phyloP scores from a whole-genome alignment of 2,329 filamentous ascomycete species.

The Ascomycota sp. region DNA sequence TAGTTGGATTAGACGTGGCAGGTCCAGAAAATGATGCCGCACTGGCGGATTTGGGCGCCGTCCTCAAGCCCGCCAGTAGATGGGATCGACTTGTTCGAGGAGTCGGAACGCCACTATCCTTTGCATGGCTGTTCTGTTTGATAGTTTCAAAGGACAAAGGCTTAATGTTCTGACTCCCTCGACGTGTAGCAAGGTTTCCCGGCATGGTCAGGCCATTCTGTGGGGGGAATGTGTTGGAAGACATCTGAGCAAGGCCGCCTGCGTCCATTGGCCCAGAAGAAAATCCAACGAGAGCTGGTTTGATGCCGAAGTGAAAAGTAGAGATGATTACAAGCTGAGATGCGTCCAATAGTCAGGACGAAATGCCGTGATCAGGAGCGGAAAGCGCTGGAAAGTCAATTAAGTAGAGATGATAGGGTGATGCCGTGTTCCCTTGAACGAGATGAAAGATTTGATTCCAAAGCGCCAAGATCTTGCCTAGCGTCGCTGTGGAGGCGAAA shows the following conservation, averaged over 20 bases:
- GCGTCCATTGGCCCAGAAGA: constrained; percentile 50
- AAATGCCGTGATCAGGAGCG: too few relatives aligned
- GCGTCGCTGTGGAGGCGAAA: too few relatives aligned
- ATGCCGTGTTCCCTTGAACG: too few relatives aligned
- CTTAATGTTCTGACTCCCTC: constrained; percentile 75
- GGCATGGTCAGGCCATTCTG: constrained; percentile 54
- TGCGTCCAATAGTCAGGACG: not conserved
- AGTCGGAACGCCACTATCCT: constrained; percentile 49
- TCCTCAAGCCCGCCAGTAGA: constrained; percentile 76
- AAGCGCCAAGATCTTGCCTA: too few relatives aligned
- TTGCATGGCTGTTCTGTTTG: constrained; percentile 44
- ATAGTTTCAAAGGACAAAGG: constrained; percentile 57
- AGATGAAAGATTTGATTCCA: too few relatives aligned
- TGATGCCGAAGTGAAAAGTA: constrained; percentile 3
- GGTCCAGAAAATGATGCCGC: constrained; percentile 44
- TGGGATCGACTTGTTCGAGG: constrained; percentile 89
- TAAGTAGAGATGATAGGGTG: too few relatives aligned
- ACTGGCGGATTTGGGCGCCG: constrained; percentile 69
- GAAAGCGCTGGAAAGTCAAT: too few relatives aligned
- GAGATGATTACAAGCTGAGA: not conserved
- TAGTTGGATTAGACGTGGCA: constrained; percentile 30
- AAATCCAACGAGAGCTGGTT: constrained; percentile 1
- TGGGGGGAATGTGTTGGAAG: constrained; percentile 59
- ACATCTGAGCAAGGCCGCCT: constrained; percentile 99
- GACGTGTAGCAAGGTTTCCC: constrained; percentile 60